A percentile compares a stretch with the other conserved stretches of the same genome.
Conservation (phyloP, 441 rosid species). For the Euphorbia corollata region DNA sequence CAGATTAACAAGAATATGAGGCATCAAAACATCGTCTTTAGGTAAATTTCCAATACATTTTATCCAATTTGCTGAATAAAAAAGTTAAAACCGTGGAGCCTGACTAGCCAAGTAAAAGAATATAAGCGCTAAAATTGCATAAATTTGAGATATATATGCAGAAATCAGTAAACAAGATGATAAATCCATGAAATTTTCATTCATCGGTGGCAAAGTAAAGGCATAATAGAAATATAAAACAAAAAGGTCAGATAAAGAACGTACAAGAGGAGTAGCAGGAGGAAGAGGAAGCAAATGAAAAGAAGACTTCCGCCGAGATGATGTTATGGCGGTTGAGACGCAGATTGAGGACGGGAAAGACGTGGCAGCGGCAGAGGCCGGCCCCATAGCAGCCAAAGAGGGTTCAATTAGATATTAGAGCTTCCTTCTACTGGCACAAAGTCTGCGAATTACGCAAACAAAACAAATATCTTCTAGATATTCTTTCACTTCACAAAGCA, state of each 20-base stretch:
- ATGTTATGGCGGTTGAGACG: background rate
- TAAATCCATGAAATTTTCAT: too few species aligned
- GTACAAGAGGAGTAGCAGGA: conserved; percentile 12
- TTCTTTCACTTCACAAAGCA: too few species aligned
- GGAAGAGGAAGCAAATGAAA: conserved; percentile 7
- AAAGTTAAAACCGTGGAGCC: background rate
- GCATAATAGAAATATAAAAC: background rate
- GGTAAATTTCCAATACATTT: background rate
- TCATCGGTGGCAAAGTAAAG: too few species aligned
- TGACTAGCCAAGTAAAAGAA: background rate
- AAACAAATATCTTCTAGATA: too few species aligned
- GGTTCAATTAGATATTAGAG: too few species aligned
- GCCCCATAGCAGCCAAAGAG: background rate
- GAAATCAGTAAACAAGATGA: background rate
- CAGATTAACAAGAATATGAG: too few species aligned
- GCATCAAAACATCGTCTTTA: background rate
- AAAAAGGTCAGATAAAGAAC: background rate
- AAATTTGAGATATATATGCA: background rate
- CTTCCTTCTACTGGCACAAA: too few species aligned
- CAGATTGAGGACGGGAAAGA: conserved; percentile 12
- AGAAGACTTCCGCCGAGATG: conserved; percentile 10
- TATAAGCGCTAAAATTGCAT: background rate
- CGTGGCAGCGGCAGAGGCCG: conserved; percentile 14
- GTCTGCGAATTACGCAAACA: too few species aligned
- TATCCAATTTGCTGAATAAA: background rate